Base-by-base conservation (phyloP, 2,329 filamentous ascomycete genomes). In the Teratosphaeria pseudoeucalypti region DNA sequence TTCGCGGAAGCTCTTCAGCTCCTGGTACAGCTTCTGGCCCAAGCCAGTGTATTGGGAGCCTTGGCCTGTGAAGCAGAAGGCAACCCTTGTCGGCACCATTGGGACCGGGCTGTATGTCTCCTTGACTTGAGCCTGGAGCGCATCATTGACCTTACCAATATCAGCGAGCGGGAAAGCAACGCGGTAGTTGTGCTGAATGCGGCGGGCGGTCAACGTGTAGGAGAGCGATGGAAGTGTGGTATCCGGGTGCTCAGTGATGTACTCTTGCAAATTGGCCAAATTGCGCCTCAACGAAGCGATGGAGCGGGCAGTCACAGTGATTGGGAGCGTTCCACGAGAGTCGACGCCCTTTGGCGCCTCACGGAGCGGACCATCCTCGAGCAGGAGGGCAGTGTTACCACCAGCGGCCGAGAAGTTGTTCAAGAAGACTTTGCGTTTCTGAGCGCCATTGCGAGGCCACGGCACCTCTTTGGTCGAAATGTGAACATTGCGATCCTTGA, bases 321-420 rank as follows among this genome's bases (percentile, higher is more conserved):
- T 69, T 12, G 76, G 75, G 57, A 79, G 74, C 61, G 77, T 76
- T 39, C 72, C 70, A 58, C 79, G 74, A 12, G 77, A 76, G 62
- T 81, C 79, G 12, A 71, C 67, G 32, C 62, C 75, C 56, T 63
- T 73, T 9, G 77, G 76, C 0, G 71, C 70, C 60, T 76, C 69
- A 11, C 69, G 72, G 26, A 78, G 61, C 47, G 79, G 79, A 27
- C 73, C 79, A 64, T 82, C 79, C 63, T 81, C 79, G 5, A 82
- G 64, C n/a, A 81, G 68, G 34, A 81, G 69, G 11, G 78, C 77
- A 54, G 79, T 81, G 70, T 82, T 82, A 54, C 79, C 79, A 68
- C 79, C 79, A 60, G 78, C 78, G 57, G 78, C 78, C 52, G 77
- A 79, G 72, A 81, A 81, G 70, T 80, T 81, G 74, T 81, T 81